Evolutionary conservation across 2,329 filamentous ascomycete species (phyloP).

Genomic region (Hypoxylon sp.): DNA sequence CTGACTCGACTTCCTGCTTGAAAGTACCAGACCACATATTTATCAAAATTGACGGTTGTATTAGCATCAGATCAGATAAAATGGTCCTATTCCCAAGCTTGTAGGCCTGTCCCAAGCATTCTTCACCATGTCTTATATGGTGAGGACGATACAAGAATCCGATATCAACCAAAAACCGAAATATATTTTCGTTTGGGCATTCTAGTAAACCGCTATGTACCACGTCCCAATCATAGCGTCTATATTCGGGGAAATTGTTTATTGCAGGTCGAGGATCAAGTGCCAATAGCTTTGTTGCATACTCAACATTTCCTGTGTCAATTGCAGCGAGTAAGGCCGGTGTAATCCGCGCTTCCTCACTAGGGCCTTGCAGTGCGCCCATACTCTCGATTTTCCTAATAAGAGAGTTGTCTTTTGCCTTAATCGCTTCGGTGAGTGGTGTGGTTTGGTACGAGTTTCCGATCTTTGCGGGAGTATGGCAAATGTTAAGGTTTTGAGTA

Average conservation of each 20-base stretch:
- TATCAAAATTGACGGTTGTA: not conserved
- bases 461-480: not conserved
- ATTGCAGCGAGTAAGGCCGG: constrained; percentile 1
- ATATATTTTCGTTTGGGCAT: constrained; percentile 4
- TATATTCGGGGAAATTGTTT: too few relatives aligned
- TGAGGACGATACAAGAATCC: too few relatives aligned
- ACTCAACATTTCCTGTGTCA: constrained; percentile 3
- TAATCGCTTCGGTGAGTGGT: constrained; percentile 29
- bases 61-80: not conserved
- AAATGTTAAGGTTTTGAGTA: constrained; percentile 9
- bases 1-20: not conserved
- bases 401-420: not conserved
- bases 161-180: constrained; percentile 5
- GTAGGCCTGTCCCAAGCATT: too few relatives aligned
- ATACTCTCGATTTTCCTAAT: constrained; percentile 8
- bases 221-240: too few relatives aligned
- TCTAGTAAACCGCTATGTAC: not conserved
- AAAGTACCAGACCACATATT: too few relatives aligned
- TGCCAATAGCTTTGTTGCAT: constrained; percentile 10
- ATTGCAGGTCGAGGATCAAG: not conserved
- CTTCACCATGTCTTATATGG: too few relatives aligned
- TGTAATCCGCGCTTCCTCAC: not conserved
- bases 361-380: constrained; percentile 5
- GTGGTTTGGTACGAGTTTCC: constrained; percentile 1
- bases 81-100: constrained; percentile 6